Evolutionary conservation across 2,329 filamentous ascomycete genomes (phyloP).

Genomic region (Fonsecaea pugnacius): DNA sequence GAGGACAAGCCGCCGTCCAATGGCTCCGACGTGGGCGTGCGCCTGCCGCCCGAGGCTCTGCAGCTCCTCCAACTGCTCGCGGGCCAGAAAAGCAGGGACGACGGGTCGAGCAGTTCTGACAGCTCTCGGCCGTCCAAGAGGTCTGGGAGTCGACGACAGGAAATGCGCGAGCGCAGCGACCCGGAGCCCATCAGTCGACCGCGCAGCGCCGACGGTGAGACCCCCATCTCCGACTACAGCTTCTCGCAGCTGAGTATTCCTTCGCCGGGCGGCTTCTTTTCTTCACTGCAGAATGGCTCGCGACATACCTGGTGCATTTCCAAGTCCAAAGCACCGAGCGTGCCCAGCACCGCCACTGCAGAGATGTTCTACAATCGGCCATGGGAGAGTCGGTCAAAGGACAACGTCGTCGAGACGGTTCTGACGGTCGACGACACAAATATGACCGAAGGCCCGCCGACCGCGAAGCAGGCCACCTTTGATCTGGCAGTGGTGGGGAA

Average conservation of each 20-base stretch:
- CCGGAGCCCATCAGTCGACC: conserved; percentile 46
- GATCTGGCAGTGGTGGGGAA: conserved; percentile 13
- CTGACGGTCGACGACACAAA: conserved; percentile 60
- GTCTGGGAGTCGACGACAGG: conserved; percentile 40
- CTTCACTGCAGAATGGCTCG: conserved; percentile 74
- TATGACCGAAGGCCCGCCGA: conserved; percentile 67
- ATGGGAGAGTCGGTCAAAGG: conserved; percentile 58
- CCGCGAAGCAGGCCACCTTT: conserved; percentile 55
- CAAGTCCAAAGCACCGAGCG: conserved; percentile 47
- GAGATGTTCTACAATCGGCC: conserved; percentile 88
- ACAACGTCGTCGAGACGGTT: conserved; percentile 66
- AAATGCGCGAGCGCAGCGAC: conserved; percentile 66
- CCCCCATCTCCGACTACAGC: conserved; percentile 66
- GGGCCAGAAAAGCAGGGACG: conserved; percentile 52
- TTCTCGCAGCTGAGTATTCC: conserved; percentile 85
- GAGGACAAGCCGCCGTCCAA: conserved; percentile 19
- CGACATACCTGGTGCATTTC: conserved; percentile 75
- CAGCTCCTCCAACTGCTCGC: conserved; percentile 78
- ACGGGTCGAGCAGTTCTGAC: conserved; percentile 46
- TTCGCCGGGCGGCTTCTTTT: conserved; percentile 90
- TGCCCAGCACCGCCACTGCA: conserved; percentile 84
- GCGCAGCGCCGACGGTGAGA: conserved; percentile 50
- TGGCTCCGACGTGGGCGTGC: conserved; percentile 59
- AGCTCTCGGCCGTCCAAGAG: conserved; percentile 25
- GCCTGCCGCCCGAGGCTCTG: conserved; percentile 78